phyloP scores from a whole-genome alignment of 495 filamentous ascomycete genomes.

The Aspergillus cavernicola region DNA sequence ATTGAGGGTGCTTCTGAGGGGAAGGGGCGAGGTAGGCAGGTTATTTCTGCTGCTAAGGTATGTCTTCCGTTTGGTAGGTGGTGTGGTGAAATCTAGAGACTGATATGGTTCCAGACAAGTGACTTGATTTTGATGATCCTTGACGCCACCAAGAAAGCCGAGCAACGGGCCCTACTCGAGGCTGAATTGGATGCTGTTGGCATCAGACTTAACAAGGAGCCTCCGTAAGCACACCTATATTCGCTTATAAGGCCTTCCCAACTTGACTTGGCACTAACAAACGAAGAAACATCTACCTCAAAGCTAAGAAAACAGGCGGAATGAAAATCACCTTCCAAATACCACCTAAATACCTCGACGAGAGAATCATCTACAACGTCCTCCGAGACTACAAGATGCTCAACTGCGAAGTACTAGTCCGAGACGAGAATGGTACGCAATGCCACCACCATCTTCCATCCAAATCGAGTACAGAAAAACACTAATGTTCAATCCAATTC shows the following conservation, averaged over 20 bases:
- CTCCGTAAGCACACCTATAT: slow-evolving; percentile 67
- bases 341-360: slow-evolving; percentile 85
- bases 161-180: slow-evolving; percentile 87
- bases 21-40: slow-evolving; percentile 92
- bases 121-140: slow-evolving; percentile 96
- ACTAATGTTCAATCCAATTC: too few species aligned
- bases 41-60: slow-evolving; percentile 94
- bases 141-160: slow-evolving; percentile 94
- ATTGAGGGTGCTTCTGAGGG: slow-evolving; percentile 97
- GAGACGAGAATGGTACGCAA: slow-evolving; percentile 76
- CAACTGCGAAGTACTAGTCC: slow-evolving; percentile 92
- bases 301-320: slow-evolving; percentile 91
- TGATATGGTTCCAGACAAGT: slow-evolving; percentile 61
- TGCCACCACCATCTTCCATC: not conserved
- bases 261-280: slow-evolving; percentile 18
- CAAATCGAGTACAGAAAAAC: too few species aligned
- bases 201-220: slow-evolving; percentile 87
- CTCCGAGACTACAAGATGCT: slow-evolving; percentile 97
- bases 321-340: slow-evolving; percentile 97
- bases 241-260: too few species aligned
- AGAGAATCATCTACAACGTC: slow-evolving; percentile 97
- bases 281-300: slow-evolving; percentile 93
- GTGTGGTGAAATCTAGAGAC: slow-evolving; percentile 4
- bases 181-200: slow-evolving; percentile 94
- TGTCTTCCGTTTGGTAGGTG: not conserved